phyloP scores from a whole-genome alignment of 192 early-diverging fungal genomes.

The Coemansia sp. region DNA sequence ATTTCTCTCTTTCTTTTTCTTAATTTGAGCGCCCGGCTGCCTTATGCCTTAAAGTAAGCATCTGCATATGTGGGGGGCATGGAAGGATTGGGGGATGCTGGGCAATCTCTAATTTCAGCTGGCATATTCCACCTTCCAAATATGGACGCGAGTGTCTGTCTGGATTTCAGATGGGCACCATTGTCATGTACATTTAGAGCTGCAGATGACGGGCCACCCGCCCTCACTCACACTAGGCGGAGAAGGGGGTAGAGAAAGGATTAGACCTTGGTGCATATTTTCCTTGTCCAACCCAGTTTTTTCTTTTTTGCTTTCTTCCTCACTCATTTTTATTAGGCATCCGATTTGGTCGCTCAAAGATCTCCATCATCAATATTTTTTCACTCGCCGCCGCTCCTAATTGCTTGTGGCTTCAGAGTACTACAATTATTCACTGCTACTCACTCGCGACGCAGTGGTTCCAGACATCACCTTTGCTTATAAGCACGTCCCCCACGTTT shows the following conservation, averaged over 20 bases:
- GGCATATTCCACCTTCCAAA: slow-evolving; percentile 10
- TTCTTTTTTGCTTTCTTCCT: not conserved
- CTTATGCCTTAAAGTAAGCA: not conserved
- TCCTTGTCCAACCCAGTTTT: not conserved
- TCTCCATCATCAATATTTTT: not conserved
- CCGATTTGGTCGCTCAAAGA: slow-evolving; percentile 6
- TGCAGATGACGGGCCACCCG: slow-evolving; percentile 11
- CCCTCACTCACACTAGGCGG: slow-evolving; percentile 3
- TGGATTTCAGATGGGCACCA: not conserved
- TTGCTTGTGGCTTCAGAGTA: slow-evolving; percentile 1
- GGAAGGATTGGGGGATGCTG: slow-evolving; percentile 3
- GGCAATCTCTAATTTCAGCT: slow-evolving; percentile 1
- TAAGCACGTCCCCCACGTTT: not conserved
- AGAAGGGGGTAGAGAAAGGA: not conserved
- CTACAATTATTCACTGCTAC: not conserved
- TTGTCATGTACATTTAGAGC: not conserved
- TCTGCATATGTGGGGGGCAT: not conserved
- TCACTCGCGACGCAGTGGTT: not conserved
- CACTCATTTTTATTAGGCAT: not conserved
- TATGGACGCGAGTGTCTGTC: not conserved
- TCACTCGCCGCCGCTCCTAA: not conserved
- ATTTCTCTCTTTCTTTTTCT: not conserved
- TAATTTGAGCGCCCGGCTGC: not conserved
- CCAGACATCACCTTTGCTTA: not conserved
- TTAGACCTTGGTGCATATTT: slow-evolving; percentile 4